A percentile compares a stretch with the other conserved stretches of the same genome.
phyloP scores from a whole-genome alignment of 495 filamentous ascomycete genomes.

The Trichoderma virens region DNA sequence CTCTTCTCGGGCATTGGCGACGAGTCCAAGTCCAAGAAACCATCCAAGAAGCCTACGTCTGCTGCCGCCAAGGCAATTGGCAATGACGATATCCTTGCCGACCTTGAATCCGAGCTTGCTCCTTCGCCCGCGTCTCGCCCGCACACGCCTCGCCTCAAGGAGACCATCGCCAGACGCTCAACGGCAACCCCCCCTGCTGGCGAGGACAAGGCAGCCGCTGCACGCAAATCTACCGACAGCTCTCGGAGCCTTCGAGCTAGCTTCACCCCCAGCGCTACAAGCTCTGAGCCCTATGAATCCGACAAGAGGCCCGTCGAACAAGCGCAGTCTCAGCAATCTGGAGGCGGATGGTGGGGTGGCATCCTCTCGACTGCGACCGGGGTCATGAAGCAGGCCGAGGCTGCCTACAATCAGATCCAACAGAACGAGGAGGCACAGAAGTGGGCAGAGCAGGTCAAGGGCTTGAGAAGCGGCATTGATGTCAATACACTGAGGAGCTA shows the following conservation, averaged over 20 bases:
- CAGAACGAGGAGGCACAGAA: slow-evolving; percentile 92
- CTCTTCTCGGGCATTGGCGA: slow-evolving; percentile 69
- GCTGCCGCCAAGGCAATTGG: slow-evolving; percentile 37
- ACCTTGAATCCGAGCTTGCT: slow-evolving; percentile 67
- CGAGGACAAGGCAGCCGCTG: slow-evolving; percentile 27
- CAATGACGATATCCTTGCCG: slow-evolving; percentile 69
- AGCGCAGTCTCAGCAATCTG: slow-evolving; percentile 24
- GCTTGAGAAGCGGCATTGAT: slow-evolving; percentile 45
- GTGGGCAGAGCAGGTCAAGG: slow-evolving; percentile 91
- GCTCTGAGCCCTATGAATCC: slow-evolving; percentile 43
- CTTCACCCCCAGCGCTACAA: slow-evolving; percentile 44
- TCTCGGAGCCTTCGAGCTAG: slow-evolving; percentile 55
- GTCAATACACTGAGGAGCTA: slow-evolving; percentile 73
- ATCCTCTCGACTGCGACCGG: slow-evolving; percentile 65
- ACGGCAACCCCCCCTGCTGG: slow-evolving; percentile 53
- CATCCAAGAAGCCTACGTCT: slow-evolving; percentile 33
- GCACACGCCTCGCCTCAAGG: slow-evolving; percentile 71
- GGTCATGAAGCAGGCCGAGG: slow-evolving; percentile 91
- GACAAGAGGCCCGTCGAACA: slow-evolving; percentile 38
- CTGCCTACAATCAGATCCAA: slow-evolving; percentile 87
- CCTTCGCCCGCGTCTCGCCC: slow-evolving; percentile 51
- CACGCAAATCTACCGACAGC: slow-evolving; percentile 69
- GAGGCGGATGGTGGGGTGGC: slow-evolving; percentile 90
- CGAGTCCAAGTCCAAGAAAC: slow-evolving; percentile 34
- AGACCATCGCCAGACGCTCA: slow-evolving; percentile 43